Evolutionary conservation across 2,329 filamentous ascomycete genomes (phyloP), one percentile per base, ranked within the genome.

Genomic region (Aspergillus fijiensis): DNA sequence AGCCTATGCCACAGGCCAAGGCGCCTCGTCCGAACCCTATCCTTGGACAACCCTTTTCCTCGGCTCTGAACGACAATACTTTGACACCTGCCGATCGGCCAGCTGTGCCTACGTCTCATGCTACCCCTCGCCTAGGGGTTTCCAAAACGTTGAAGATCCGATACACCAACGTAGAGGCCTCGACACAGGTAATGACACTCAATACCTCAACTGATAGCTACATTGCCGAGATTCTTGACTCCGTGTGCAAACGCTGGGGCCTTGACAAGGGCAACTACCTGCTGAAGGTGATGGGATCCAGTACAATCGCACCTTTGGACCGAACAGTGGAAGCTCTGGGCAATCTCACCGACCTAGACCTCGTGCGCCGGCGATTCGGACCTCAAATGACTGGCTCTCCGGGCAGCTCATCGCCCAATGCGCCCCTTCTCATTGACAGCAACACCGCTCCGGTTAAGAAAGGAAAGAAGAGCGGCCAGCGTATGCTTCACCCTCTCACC

Each of bases 221-320:
- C 68, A 85, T 89, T 60, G 86, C 85, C n/a, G 86, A 89, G 70
- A 81, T 89, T 52, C 82, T 89, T 62, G 85, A 88, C 64, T 81
- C 82, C 47, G 83, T 85, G 1, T 88, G 86, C 73, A 84, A 85
- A 60, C 80, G 84, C 63, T 82, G 87, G 69, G 82, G 84, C 3
- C 76, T 88, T n/a, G 86, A 89, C 69, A 88, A 87, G 70, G 85
- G 81, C 1, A 81, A 86, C 21, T 86, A 85, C 66, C 77, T 87
- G 23, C 79, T 89, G 59, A 87, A 87, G 73, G 85, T 89, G 9
- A 81, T 82, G 63, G 84, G 84, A 10, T 86, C 85, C 14, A 85
- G 85, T 58, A 88, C 85, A 1, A 82, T 88, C 42, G 86, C 85
- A 1, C 86, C 86, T 1, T 75, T 85, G 2, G 86, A 89, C 67